A percentile compares a stretch with the other conserved stretches of the same genome.
phyloP scores from a whole-genome alignment of 257 asterid genomes.

The Knoxia roxburghii region DNA sequence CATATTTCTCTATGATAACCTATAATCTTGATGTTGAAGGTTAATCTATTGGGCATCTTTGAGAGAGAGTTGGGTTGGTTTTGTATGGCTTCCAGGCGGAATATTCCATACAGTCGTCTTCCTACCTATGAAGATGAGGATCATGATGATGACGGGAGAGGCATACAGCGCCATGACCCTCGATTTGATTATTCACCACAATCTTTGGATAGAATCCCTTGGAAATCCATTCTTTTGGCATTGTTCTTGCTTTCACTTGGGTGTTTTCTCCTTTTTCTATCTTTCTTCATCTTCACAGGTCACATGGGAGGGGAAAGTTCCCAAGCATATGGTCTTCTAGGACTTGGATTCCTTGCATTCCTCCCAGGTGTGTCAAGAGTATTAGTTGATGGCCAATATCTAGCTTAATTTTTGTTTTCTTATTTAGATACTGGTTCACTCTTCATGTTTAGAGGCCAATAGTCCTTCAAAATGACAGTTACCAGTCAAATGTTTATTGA shows the following conservation, averaged over 20 bases:
- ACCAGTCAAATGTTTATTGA: neutral
- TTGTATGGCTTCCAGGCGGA: slow-evolving; percentile 67
- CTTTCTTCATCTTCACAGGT: slow-evolving; percentile 74
- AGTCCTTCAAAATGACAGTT: no score
- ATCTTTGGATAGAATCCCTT: slow-evolving; percentile 57
- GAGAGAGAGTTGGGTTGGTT: no score
- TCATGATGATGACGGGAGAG: slow-evolving; percentile 37
- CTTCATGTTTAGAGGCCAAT: neutral
- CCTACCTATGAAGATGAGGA: slow-evolving; percentile 46
- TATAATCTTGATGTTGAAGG: slow-evolving; percentile 6
- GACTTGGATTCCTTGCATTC: slow-evolving; percentile 71
- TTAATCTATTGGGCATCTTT: neutral
- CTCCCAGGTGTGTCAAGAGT: slow-evolving; percentile 59
- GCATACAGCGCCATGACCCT: slow-evolving; percentile 40
- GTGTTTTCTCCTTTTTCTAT: slow-evolving; percentile 65
- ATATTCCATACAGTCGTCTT: slow-evolving; percentile 54
- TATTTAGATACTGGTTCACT: neutral
- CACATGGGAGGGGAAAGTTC: slow-evolving; percentile 86
- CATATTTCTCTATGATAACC: no score
- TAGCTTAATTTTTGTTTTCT: neutral
- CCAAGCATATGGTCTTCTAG: slow-evolving; percentile 84
- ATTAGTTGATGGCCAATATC: neutral
- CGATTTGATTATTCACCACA: slow-evolving; percentile 79
- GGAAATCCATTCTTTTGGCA: slow-evolving; percentile 89
- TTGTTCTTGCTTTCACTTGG: slow-evolving; percentile 78